Evolutionary conservation across 2,329 filamentous ascomycete genomes (phyloP), one percentile per base, ranked within the genome.

Genomic region (Ascochyta clinopodiicola): DNA sequence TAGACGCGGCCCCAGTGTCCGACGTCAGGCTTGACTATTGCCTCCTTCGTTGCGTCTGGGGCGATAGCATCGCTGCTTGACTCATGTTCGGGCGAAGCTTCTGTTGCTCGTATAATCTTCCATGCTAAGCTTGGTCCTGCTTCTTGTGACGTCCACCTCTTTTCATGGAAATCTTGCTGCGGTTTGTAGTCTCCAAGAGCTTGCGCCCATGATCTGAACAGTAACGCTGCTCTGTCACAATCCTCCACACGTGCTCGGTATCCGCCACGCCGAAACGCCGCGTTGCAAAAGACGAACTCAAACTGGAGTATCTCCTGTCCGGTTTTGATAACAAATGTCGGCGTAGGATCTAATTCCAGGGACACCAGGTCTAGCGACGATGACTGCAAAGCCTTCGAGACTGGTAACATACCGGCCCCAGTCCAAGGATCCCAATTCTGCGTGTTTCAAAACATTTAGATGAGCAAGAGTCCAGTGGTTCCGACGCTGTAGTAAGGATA

Each of bases 131-230:
- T 46, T 2, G 22, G 50, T 6, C 66, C 64, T 7, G 64, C 56
- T 13, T 60, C 19, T 19, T 62, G 44, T 15, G 65, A 56, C 8
- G 36, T 48, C 70, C 69, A 73, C 21, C 44, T 52, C 8, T 39
- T 51, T 35, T 49, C 44, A 5, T 31, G 55, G 21, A 71, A 69
- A 6, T 61, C 51, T 46, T 65, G 50, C 6, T 44, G 38, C 6
- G 44, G 52, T 1, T 61, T 58, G 42, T 54, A 65, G 19, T 49
- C 40, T 7, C 56, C 44, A 3, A 67, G 24, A 4, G 69, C 68
- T 31, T 69, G 64, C 9, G 61, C 44, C 69, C 70, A 72, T 4
- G 69, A 64, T 37, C 66, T 59, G 44, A 72, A 73, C 6, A 67
- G 57, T 3, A 67, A 52, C 15, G 65, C 62, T 25, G 50, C 34